These are phyloP conservation scores for Brassica nigra DNA, from an alignment of 345 rosid species.

Conservation along the genomic window DNA sequence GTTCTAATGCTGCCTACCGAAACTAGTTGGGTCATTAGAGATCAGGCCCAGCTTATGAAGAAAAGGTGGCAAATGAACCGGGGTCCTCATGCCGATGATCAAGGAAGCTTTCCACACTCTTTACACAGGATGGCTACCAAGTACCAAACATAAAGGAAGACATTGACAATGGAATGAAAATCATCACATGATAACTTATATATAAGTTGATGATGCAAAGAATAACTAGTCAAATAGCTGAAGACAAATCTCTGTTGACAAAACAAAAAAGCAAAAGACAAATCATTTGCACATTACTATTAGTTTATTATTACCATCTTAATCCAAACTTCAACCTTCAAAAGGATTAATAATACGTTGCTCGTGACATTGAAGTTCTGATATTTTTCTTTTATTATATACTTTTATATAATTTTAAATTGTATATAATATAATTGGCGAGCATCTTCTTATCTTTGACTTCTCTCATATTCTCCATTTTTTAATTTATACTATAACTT, in stretches of 20 bases:
- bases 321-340: constrained; percentile 10
- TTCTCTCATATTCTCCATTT: not conserved
- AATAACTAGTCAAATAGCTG: constrained; percentile 26
- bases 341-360: not conserved
- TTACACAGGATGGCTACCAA: constrained; percentile 74
- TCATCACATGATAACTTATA: constrained; percentile 9
- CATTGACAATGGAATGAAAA: constrained; percentile 82
- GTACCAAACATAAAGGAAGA: constrained; percentile 49
- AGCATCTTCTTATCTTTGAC: not conserved
- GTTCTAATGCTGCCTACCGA: not conserved
- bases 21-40: not conserved
- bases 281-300: not conserved
- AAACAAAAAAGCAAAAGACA: constrained; percentile 18
- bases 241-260: constrained; percentile 28
- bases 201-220: constrained; percentile 26
- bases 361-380: not conserved
- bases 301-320: constrained; percentile 1
- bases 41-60: not conserved
- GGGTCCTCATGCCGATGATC: constrained; percentile 91
- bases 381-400: not conserved
- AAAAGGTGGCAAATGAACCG: constrained; percentile 51
- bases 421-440: not conserved
- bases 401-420: not conserved
- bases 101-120: constrained; percentile 83
- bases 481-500: not conserved